Conservation (phyloP, 768 basidiomycete species). For the Pholiota molesta region DNA sequence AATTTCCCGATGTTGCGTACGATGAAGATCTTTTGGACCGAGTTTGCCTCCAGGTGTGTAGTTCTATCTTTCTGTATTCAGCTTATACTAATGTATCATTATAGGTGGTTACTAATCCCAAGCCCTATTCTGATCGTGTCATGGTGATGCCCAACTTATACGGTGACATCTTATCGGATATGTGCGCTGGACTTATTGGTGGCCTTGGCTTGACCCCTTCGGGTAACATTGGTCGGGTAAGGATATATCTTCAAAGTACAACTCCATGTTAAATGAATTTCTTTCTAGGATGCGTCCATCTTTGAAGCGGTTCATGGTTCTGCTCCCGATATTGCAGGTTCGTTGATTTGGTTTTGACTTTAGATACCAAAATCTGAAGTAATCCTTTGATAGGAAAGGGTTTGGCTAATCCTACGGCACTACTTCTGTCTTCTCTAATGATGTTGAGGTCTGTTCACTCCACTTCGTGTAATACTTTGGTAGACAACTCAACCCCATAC, state of each 20-base stretch:
- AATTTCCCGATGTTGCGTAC: slow-evolving; percentile 90
- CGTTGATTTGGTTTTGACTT: slow-evolving; percentile 24
- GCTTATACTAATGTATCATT: neutral
- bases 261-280: slow-evolving; percentile 9
- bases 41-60: slow-evolving; percentile 83
- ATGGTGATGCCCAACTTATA: slow-evolving; percentile 99
- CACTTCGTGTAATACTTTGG: slow-evolving; percentile 13
- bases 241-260: slow-evolving; percentile 26
- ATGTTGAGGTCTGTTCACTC: slow-evolving; percentile 78
- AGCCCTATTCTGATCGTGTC: slow-evolving; percentile 91
- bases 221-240: slow-evolving; percentile 92
- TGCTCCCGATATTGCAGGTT: slow-evolving; percentile 97
- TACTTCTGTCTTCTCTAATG: slow-evolving; percentile 94
- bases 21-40: slow-evolving; percentile 98
- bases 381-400: slow-evolving; percentile 66
- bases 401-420: slow-evolving; percentile 98
- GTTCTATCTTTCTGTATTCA: slow-evolving; percentile 8
- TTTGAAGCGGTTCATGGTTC: slow-evolving; percentile 99
- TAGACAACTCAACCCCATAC: slow-evolving; percentile 8
- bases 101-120: slow-evolving; percentile 90
- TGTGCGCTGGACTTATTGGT: slow-evolving; percentile 98
- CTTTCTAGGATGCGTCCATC: slow-evolving; percentile 88
- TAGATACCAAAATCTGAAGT: slow-evolving; percentile 2
- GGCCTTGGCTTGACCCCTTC: slow-evolving; percentile 97
- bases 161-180: slow-evolving; percentile 94